Evolutionary conservation across 129 eudicot genomes (phyloP), one percentile per base, ranked within the genome.

Genomic region (Arctium lappa): DNA sequence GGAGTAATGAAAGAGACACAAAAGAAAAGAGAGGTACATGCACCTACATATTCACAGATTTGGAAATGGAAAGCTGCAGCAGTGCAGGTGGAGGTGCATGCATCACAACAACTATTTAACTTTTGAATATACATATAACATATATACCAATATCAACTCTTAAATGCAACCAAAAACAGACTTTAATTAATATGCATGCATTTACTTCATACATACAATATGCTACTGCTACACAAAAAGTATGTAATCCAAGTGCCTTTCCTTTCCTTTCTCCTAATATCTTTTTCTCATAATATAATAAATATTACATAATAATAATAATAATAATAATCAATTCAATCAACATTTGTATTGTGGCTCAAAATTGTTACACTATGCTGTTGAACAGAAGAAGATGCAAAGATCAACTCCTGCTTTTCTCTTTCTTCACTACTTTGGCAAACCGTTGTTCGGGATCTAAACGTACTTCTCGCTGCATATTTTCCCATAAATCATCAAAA

Each of bases 401-500:
- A 44, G 7, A 56, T 60, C 68, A 60, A 60, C 68, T 60, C 69
- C 71, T 74, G 36, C 37, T 37, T 48, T 81, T 86, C 73, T 75
- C 73, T 81, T 77, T 88, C 85, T 85, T 89, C 0, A n/a, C 78
- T 22, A 39, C 70, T 12, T 86, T 85, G 5, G 83, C 81, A 72
- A 90, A 88, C 10, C 93, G 89, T 72, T 87, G 76, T 30, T 83
- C 32, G 2, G 95, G 91, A 75, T 84, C 89, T 60, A 87, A 84
- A 34, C 78, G 85, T 40, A 83, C 89, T 89, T 96, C 91, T 36
- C 75, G 83, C 15, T 81, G 94, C 98, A 96, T 93, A 46, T 79
- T 73, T 9, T 69, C 84, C 99, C 99, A 96, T 46, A 96, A 86
- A 15, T 86, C 83, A 30, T 85, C 87, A 74, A 93, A 93, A 36